Conservation (phyloP, 2,329 filamentous ascomycete species). For the Teratosphaeria epicoccoides region DNA sequence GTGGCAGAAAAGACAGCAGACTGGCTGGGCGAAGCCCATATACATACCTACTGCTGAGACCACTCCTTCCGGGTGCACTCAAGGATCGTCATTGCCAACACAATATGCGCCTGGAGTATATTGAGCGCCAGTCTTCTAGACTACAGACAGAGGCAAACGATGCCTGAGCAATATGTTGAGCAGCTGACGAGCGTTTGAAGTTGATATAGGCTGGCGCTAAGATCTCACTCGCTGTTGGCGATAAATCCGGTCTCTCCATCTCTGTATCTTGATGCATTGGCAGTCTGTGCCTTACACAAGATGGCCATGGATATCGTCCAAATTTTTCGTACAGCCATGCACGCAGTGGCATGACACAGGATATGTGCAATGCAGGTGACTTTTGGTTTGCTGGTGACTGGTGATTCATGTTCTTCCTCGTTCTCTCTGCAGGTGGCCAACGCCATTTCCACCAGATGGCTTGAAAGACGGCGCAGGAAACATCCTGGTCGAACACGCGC, state of each 20-base stretch:
- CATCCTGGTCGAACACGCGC: neutral
- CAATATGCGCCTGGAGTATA: neutral
- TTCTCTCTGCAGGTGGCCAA: neutral
- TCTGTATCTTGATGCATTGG: neutral
- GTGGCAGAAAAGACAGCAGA: neutral
- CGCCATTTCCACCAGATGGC: neutral
- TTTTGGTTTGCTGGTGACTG: too few relatives aligned
- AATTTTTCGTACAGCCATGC: too few relatives aligned
- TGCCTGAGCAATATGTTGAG: neutral
- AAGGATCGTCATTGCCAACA: neutral
- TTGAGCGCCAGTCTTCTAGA: neutral
- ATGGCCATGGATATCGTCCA: too few relatives aligned
- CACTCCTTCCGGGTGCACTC: neutral
- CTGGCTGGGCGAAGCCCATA: neutral
- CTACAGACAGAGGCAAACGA: neutral
- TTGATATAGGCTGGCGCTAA: slow-evolving; percentile 7
- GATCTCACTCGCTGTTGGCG: neutral
- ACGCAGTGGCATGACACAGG: too few relatives aligned
- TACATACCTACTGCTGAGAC: neutral
- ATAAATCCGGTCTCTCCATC: neutral
- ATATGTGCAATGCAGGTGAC: too few relatives aligned
- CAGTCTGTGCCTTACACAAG: too few relatives aligned
- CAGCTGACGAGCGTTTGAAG: neutral
- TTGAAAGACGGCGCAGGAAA: neutral
- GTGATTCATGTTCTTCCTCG: neutral